Conservation (phyloP, 1,284 basidiomycete species). For the Ceratobasidium papillatum region DNA sequence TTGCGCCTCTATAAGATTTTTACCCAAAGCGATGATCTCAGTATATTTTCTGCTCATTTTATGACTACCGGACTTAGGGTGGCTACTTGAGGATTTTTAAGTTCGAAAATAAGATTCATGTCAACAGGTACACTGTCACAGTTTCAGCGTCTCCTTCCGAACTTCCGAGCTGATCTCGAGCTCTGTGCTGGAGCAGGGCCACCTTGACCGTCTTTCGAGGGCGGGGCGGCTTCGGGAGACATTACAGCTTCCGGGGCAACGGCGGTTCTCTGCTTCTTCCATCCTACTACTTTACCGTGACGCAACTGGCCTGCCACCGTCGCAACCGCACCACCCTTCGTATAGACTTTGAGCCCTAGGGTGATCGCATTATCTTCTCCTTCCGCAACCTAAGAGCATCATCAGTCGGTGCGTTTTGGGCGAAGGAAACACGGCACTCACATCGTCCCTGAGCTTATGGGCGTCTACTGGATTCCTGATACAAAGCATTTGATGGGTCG, state of each 20-base stretch:
- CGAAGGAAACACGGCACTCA: neutral
- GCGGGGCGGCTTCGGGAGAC: too few species aligned
- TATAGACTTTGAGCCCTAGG: constrained; percentile 43
- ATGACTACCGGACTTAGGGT: too few species aligned
- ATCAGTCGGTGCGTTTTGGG: neutral
- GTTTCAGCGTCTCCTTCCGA: too few species aligned
- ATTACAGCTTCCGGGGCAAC: neutral
- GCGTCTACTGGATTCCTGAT: constrained; percentile 38
- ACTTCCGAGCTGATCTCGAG: too few species aligned
- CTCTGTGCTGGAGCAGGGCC: too few species aligned
- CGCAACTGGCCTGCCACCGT: constrained; percentile 38
- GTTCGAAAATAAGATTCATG: too few species aligned
- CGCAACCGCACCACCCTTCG: constrained; percentile 19
- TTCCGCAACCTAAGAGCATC: constrained; percentile 1
- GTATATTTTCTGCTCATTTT: too few species aligned
- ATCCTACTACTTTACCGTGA: constrained; percentile 3
- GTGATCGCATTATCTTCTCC: constrained; percentile 36
- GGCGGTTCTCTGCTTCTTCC: constrained; percentile 1
- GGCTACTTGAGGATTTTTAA: too few species aligned
- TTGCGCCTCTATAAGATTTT: too few species aligned
- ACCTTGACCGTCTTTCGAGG: too few species aligned
- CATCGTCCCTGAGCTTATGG: constrained; percentile 3
- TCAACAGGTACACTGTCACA: too few species aligned
- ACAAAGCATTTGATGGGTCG: constrained; percentile 36
- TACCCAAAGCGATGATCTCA: too few species aligned